Percentiles rank a stretch among this genome's conserved stretches.
These are phyloP conservation scores for Euphorbia pulcherrima DNA, from an alignment of 345 rosid species.

Conservation along the genomic window DNA sequence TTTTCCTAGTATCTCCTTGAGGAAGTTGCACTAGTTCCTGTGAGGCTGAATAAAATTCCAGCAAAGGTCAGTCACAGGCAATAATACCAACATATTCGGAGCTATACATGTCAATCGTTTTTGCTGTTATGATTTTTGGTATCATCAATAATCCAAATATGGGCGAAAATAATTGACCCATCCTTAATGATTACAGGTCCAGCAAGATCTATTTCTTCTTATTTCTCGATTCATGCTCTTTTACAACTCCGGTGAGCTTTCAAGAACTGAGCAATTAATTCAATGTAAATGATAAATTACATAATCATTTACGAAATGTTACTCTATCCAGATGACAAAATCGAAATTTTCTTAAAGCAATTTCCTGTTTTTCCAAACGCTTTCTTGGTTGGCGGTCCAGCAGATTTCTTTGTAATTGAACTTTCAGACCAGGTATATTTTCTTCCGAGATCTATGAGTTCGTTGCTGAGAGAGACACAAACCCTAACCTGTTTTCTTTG, in stretches of 20 bases:
- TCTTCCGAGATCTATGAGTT: background rate
- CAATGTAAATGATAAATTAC: background rate
- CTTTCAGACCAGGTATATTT: slow-evolving; percentile 83
- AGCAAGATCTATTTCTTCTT: slow-evolving; percentile 72
- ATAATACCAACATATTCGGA: too few relatives aligned
- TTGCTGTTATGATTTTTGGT: background rate
- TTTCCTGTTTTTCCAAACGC: slow-evolving; percentile 78
- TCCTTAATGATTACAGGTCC: slow-evolving; percentile 50
- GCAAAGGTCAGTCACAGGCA: slow-evolving; percentile 52
- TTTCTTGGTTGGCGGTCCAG: slow-evolving; percentile 81
- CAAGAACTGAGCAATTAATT: background rate
- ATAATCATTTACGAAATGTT: slow-evolving; percentile 17
- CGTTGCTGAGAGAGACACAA: background rate
- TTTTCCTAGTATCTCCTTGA: slow-evolving; percentile 75
- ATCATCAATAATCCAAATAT: background rate
- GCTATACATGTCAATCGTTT: slow-evolving; percentile 1
- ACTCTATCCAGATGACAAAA: slow-evolving; percentile 62
- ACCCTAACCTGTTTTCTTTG: slow-evolving; percentile 3
- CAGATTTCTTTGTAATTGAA: slow-evolving; percentile 87
- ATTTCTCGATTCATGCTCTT: slow-evolving; percentile 88
- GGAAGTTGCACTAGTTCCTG: slow-evolving; percentile 71
- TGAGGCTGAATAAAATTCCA: slow-evolving; percentile 65
- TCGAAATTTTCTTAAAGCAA: slow-evolving; percentile 64
- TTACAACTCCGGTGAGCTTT: slow-evolving; percentile 68
- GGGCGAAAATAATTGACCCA: background rate